Base-by-base conservation (phyloP, 345 rosid genomes). In the Nephelium lappaceum region DNA sequence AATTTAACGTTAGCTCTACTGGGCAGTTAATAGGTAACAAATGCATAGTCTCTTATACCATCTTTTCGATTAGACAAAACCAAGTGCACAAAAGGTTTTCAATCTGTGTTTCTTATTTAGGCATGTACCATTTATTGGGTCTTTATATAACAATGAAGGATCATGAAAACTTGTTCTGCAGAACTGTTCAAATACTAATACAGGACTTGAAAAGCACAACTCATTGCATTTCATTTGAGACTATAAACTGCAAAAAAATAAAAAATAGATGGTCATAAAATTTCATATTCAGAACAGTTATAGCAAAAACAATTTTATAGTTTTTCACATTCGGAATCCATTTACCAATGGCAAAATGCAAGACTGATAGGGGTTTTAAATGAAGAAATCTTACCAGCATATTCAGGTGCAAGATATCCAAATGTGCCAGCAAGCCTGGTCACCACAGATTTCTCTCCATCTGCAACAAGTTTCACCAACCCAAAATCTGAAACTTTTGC, bases 381-480 rank as follows among this genome's bases (percentile, higher is more conserved):
- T 53, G 24, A 65, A 27, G 25, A 73, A 24, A 11, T 58, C 75
- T 72, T 82, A 88, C 93, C 89, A 45, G 93, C 90, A 81, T 89
- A 89, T 86, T 88, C 91, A 19, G 91, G 93, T 55, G 91, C 91
- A 68, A 86, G 88, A 79, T 89, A 89, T 5, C 93, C 91, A 78
- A 89, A 89, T 1, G 93, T 89, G 31, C 91, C 93, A 11, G 89
- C 89, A 21, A 85, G 87, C 64, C 85, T 80, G 18, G 93, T 88
- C 6, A 68, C 86, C 0, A 89, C 80, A 15, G 92, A 89, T 61
- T 82, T 81, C 67, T 85, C 82, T 39, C 90, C 84, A 78, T 89
- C 87, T 0, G 88, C 89, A 58, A 88, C 91, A 49, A 85, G 88
- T 75, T 82, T 88, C 62, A 88, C 89, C 66, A 89, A 77, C 55